Base-by-base conservation (phyloP, 148 eudicot species). In the Cornus suecica region DNA sequence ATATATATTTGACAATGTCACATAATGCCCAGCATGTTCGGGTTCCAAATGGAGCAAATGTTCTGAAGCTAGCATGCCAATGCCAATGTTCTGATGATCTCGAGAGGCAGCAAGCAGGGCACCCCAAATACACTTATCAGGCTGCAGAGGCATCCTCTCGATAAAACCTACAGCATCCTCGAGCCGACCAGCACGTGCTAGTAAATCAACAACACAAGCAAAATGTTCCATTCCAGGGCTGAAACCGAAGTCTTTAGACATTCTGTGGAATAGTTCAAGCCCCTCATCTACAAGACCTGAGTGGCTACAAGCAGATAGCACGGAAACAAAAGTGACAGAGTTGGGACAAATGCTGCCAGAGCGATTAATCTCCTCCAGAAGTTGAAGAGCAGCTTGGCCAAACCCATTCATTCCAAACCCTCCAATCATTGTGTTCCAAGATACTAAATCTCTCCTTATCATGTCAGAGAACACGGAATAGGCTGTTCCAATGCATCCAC, bases 341-440 rank as follows among this genome's bases (percentile, higher is more conserved):
- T 88, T 73, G 15, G 89, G 86, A 31, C 41, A 18, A 83, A 74
- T 32, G 51, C 79, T 32, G 51, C 79, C 79, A 16, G 78, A 82
- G 71, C 69, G 34, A 52, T n/a, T 77, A 89, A 88, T 82, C 72
- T 88, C 79, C 11, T 82, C 64, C 20, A 84, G 69, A 32, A 79
- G 80, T 67, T 75, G 79, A 18, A 88, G 65, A 41, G 92, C 85
- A 26, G 80, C 76, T 64, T 70, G 76, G 51, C 86, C 88, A 73
- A 67, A 76, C 61, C 91, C 92, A 26, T 86, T 82, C 70, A 81
- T 80, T 70, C 83, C 85, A 10, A 82, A 81, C 30, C 89, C 88
- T 60, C 85, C 78, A 48, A 88, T 83, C 71, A 88, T 88, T 23
- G 89, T 82, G 74, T 86, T 88, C 89, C 89, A 84, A 23, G 91